Evolutionary conservation across 1,284 basidiomycete genomes (phyloP), one percentile per base, ranked within the genome.

Genomic region (Heliocybe sulcata): DNA sequence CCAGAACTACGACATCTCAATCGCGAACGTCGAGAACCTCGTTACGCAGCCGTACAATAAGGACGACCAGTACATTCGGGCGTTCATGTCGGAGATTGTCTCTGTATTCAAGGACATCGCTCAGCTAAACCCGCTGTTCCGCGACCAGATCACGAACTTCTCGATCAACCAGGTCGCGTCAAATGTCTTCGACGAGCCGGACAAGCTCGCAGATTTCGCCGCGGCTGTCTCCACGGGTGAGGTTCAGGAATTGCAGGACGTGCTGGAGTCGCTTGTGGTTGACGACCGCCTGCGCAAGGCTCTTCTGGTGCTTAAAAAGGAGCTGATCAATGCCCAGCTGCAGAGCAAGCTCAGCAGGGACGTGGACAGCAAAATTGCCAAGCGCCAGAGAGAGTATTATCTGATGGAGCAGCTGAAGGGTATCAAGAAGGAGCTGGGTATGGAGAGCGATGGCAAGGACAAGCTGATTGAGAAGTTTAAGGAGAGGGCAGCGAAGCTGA

Each of bases 91-190:
- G 54, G 96, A 98, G 73, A 92, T 99, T 58, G 92, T 99, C 60
- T 90, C 90, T 50, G 94, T 98, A 31, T 98, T 99, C 83, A 99
- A 98, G 77, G 95, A 98, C 69, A 98, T 99, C 60, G 95, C 96
- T 0, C 92, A 96, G 68, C 80, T 98, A 54, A 98, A 97, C 72
- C 94, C 95, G 0, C 84, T 98, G 59, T 98, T 99, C 86, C 89
- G 96, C 53, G 96, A 98, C 73, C 96, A 98, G 70, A 97, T 96
- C 61, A 93, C 92, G 63, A 96, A 95, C 70, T 98, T 98, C 71
- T 92, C 90, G 20, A 96, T 97, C 71, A 93, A 92, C 67, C 94
- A 97, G 69, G 87, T 93, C 51, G 90, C 94, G 3, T 85, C 92
- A n/a, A 98, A 97, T 70, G 92, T 99, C 55, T 98, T 99, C 64